A percentile compares a stretch with the other conserved stretches of the same genome.
Conservation (phyloP, 1,139 yeast genomes). For the Candida neerlandica region DNA sequence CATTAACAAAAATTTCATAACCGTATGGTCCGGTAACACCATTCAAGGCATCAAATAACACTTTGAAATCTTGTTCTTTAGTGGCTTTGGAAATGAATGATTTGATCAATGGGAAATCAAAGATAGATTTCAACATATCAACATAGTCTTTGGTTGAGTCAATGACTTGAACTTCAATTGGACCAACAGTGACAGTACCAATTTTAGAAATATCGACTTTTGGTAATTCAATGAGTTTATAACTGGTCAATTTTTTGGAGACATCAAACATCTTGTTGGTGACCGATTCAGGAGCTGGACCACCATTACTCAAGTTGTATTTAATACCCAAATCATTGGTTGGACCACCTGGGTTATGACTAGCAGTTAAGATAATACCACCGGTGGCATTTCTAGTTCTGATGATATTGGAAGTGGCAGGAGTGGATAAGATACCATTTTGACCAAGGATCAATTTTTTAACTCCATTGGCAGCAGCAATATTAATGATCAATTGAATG, state of each 20-base stretch:
- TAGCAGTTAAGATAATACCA: slow-evolving; percentile 94
- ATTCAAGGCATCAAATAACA: slow-evolving; percentile 86
- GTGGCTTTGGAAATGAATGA: slow-evolving; percentile 56
- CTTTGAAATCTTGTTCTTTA: slow-evolving; percentile 56
- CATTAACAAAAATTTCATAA: slow-evolving; percentile 76
- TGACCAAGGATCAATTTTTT: slow-evolving; percentile 84
- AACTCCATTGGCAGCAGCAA: slow-evolving; percentile 92
- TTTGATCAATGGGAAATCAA: slow-evolving; percentile 84
- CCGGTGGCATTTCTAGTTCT: slow-evolving; percentile 83
- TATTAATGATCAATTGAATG: slow-evolving; percentile 76
- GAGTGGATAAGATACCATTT: slow-evolving; percentile 86
- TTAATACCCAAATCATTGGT: slow-evolving; percentile 91
- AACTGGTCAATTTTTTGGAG: slow-evolving; percentile 59
- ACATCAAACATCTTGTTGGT: slow-evolving; percentile 83
- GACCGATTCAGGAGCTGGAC: slow-evolving; percentile 98
- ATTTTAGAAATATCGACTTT: slow-evolving; percentile 59
- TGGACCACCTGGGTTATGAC: slow-evolving; percentile 99
- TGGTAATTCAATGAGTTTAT: slow-evolving; percentile 61
- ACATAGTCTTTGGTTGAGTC: slow-evolving; percentile 83
- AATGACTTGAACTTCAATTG: slow-evolving; percentile 73
- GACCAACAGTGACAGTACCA: slow-evolving; percentile 56
- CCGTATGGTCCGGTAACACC: slow-evolving; percentile 99
- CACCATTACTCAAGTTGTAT: slow-evolving; percentile 93
- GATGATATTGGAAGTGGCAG: slow-evolving; percentile 92
- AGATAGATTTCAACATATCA: slow-evolving; percentile 76